phyloP scores from a whole-genome alignment of 371 early-diverging fungal species.

The Mortierella sp. region DNA sequence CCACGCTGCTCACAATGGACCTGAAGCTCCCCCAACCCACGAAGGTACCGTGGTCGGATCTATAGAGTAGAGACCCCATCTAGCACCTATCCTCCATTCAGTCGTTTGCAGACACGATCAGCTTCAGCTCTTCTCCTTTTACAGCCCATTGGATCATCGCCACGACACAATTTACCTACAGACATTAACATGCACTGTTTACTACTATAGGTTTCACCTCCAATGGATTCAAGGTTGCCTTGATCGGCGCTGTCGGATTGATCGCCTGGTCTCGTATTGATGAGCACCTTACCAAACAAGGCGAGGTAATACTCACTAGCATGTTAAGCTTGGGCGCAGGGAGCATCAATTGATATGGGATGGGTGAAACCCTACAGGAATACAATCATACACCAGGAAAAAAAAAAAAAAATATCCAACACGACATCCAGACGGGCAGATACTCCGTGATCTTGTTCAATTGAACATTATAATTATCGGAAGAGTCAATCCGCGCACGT shows the following conservation, averaged over 20 bases:
- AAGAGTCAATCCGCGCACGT: no score
- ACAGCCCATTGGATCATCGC: neutral
- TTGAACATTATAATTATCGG: no score
- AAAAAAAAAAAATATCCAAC: neutral
- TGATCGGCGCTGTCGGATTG: conserved; percentile 41
- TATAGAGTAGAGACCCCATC: neutral
- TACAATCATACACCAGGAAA: neutral
- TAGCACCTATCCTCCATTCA: neutral
- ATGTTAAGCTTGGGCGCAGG: conserved; percentile 1
- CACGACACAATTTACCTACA: neutral
- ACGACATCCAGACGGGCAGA: neutral
- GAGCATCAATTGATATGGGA: neutral
- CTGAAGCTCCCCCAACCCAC: conserved; percentile 53
- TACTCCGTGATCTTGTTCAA: no score
- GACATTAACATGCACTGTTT: neutral
- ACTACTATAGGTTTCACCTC: conserved; percentile 44
- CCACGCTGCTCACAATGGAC: conserved; percentile 47
- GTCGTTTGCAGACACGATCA: neutral
- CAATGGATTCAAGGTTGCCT: conserved; percentile 50
- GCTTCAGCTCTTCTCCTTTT: neutral
- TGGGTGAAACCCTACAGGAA: neutral
- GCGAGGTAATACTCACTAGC: conserved; percentile 35
- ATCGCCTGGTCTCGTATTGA: conserved; percentile 56
- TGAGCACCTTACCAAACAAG: conserved; percentile 55
- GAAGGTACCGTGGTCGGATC: conserved; percentile 36